Percentiles rank a stretch among this genome's conserved stretches.
These are phyloP conservation scores for Ceratobasidium sp. DNA, from an alignment of 1,284 basidiomycete species.

Conservation along the genomic window DNA sequence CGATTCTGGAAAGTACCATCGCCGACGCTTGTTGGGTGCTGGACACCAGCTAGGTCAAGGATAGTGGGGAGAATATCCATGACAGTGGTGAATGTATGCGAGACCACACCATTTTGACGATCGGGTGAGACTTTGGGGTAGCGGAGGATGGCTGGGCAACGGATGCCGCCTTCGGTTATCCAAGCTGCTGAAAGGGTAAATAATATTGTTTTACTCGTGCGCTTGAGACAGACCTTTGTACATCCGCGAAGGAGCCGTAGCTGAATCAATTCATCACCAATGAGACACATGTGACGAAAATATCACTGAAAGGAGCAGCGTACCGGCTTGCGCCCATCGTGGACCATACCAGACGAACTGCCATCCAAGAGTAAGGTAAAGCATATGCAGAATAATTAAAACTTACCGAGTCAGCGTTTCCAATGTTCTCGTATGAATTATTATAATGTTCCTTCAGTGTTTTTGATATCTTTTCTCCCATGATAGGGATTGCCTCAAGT, in stretches of 20 bases:
- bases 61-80: conserved; percentile 21
- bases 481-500: conserved; percentile 13
- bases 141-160: conserved; percentile 15
- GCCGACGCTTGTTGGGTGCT: not conserved
- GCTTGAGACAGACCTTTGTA: conserved; percentile 4
- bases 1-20: conserved; percentile 15
- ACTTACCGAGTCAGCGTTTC: conserved; percentile 14
- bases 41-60: conserved; percentile 1
- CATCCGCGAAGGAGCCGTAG: conserved; percentile 14
- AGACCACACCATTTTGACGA: conserved; percentile 7
- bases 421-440: conserved; percentile 8
- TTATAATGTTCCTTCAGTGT: conserved; percentile 13
- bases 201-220: too few species aligned
- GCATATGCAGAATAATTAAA: not conserved
- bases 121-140: conserved; percentile 9
- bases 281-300: too few species aligned
- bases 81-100: conserved; percentile 10
- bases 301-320: too few species aligned
- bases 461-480: conserved; percentile 20
- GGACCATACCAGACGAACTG: conserved; percentile 28
- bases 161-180: conserved; percentile 23
- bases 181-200: not conserved
- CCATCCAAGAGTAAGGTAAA: not conserved
- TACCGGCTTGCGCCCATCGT: conserved; percentile 20
- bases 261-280: not conserved